phyloP scores from a whole-genome alignment of 192 early-diverging fungal genomes.

The Allomyces javanicus region DNA sequence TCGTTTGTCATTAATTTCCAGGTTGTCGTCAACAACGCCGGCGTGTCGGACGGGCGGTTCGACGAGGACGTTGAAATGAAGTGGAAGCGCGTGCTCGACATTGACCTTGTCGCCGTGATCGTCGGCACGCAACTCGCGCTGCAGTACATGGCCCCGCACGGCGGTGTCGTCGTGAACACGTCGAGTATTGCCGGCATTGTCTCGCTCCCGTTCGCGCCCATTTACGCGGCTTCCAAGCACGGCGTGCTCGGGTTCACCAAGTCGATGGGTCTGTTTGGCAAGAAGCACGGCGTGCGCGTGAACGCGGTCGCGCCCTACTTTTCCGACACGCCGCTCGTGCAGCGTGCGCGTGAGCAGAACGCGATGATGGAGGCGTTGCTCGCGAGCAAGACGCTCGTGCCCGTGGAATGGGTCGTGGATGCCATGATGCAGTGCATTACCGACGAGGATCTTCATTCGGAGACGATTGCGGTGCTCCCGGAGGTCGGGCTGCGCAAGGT shows the following conservation, averaged over 20 bases:
- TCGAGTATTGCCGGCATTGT: conserved; percentile 50
- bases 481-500: no score
- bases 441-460: no score
- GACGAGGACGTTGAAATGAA: conserved; percentile 20
- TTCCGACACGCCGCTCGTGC: conserved; percentile 27
- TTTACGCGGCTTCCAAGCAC: conserved; percentile 58
- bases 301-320: conserved; percentile 44
- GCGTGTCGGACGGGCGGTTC: conserved; percentile 20
- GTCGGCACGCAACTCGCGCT: conserved; percentile 52
- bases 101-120: conserved; percentile 55
- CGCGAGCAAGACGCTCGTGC: no score
- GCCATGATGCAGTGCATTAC: no score
- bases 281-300: conserved; percentile 26
- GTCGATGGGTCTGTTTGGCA: conserved; percentile 18
- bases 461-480: no score
- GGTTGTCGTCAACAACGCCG: conserved; percentile 44
- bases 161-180: conserved; percentile 53
- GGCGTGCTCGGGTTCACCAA: conserved; percentile 48
- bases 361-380: conserved; percentile 7
- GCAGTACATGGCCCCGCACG: conserved; percentile 25
- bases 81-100: conserved; percentile 40
- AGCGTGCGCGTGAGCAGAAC: conserved; percentile 10
- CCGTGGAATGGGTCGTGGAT: no score
- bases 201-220: conserved; percentile 29
- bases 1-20: background rate